These are phyloP conservation scores for Eragrostis nindensis DNA, from an alignment of 176 grass and related monocot genomes.

Conservation along the genomic window DNA sequence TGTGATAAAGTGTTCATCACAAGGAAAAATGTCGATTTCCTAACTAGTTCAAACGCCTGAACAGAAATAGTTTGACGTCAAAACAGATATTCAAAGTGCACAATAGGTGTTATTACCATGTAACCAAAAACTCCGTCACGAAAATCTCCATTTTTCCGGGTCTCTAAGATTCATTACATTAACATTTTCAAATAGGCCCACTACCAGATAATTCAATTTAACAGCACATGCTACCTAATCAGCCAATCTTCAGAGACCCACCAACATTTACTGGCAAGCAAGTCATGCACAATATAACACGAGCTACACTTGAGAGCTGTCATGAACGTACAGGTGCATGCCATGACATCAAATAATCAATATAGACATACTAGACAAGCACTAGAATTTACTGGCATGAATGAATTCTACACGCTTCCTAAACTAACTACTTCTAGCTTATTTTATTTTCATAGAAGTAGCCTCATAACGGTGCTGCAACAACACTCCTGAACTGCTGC, in stretches of 20 bases:
- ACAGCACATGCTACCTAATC: neutral
- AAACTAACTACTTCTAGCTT: neutral
- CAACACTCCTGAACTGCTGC: constrained; percentile 5
- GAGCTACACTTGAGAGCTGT: neutral
- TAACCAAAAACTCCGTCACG: neutral
- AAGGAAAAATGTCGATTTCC: too few relatives aligned
- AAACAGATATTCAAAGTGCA: neutral
- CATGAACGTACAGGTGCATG: neutral
- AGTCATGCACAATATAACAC: neutral
- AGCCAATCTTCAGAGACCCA: neutral
- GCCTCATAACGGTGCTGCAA: neutral
- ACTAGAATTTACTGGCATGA: neutral
- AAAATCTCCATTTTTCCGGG: neutral
- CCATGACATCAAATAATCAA: neutral
- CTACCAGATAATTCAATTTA: neutral
- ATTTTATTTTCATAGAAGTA: neutral
- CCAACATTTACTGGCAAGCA: neutral
- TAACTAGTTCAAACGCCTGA: too few relatives aligned
- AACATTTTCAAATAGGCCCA: neutral
- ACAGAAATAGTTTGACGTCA: neutral
- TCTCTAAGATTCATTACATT: neutral
- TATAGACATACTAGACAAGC: neutral
- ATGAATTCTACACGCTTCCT: neutral
- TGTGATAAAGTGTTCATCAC: too few relatives aligned
- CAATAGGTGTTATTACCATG: neutral